These are phyloP conservation scores for Yamadazyma sp. DNA, from an alignment of 805 yeast genomes.

Conservation along the genomic window DNA sequence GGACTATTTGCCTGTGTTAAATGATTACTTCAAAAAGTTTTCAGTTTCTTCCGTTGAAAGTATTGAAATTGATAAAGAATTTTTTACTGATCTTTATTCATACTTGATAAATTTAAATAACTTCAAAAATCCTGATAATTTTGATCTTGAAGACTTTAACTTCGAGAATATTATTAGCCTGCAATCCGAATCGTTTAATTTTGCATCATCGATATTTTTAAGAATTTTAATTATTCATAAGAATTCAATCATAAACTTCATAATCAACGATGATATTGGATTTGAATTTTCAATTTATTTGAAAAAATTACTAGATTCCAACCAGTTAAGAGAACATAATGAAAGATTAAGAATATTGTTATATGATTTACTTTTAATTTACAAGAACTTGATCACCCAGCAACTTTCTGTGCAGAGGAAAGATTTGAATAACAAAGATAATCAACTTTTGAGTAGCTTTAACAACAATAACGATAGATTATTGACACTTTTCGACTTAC, in stretches of 20 bases:
- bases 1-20: slow-evolving; percentile 17
- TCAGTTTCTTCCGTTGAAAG: slow-evolving; percentile 29
- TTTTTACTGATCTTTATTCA: slow-evolving; percentile 21
- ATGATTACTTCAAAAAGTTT: slow-evolving; percentile 47
- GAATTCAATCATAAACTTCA: slow-evolving; percentile 43
- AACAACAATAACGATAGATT: slow-evolving; percentile 4
- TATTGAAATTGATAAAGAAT: slow-evolving; percentile 17
- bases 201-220: slow-evolving; percentile 45
- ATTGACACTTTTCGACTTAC: slow-evolving; percentile 6
- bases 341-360: slow-evolving; percentile 53
- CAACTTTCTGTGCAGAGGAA: slow-evolving; percentile 1
- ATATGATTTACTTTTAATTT: slow-evolving; percentile 56
- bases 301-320: slow-evolving; percentile 42
- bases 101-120: slow-evolving; percentile 20
- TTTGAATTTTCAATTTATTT: slow-evolving; percentile 21
- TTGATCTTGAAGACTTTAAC: no score
- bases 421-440: no score
- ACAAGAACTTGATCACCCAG: slow-evolving; percentile 37
- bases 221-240: slow-evolving; percentile 60
- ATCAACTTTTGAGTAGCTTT: no score
- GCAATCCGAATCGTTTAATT: slow-evolving; percentile 5
- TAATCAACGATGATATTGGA: slow-evolving; percentile 21
- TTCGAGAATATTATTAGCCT: not conserved
- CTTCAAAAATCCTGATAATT: not conserved
- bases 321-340: slow-evolving; percentile 16